Percentiles rank a stretch among this genome's conserved stretches.
Evolutionary conservation across 2,329 filamentous ascomycete species (phyloP).

Genomic region (Pseudocercospora vitis): DNA sequence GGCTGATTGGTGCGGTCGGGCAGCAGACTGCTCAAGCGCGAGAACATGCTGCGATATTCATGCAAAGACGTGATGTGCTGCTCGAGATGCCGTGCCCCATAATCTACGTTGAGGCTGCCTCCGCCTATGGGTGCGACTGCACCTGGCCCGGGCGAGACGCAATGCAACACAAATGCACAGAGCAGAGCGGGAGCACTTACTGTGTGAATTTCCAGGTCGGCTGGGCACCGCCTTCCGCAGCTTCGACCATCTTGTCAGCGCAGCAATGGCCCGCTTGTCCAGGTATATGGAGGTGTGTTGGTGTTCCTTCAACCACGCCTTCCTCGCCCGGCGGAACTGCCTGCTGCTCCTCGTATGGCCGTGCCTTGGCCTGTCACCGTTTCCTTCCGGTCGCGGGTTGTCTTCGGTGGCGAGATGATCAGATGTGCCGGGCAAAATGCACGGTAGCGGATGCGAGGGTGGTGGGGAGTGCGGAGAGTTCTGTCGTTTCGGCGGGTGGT

Average conservation of each 20-base stretch:
- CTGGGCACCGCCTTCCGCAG: conserved; percentile 72
- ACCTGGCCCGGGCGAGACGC: too few species aligned
- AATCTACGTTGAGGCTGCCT: background rate
- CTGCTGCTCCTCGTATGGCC: conserved; percentile 3
- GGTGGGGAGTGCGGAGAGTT: background rate
- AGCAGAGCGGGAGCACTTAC: conserved; percentile 57
- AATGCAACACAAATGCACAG: background rate
- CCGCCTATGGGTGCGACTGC: background rate
- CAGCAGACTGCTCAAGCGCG: conserved; percentile 19
- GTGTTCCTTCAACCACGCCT: too few species aligned
- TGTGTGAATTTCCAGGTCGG: conserved; percentile 99
- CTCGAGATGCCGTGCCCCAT: background rate
- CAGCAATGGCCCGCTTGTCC: background rate
- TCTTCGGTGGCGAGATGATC: background rate
- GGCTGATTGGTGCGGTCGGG: conserved; percentile 30
- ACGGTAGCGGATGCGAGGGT: background rate
- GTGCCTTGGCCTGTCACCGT: background rate
- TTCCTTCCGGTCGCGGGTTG: background rate
- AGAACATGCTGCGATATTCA: conserved; percentile 31
- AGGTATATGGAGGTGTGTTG: background rate
- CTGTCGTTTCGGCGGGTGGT: background rate
- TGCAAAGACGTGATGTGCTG: conserved; percentile 14
- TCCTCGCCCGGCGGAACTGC: too few species aligned
- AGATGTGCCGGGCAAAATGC: background rate
- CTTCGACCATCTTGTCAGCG: conserved; percentile 81